These are phyloP conservation scores for Angomonas deanei DNA, from an alignment of 208 protist species.

Conservation along the genomic window DNA sequence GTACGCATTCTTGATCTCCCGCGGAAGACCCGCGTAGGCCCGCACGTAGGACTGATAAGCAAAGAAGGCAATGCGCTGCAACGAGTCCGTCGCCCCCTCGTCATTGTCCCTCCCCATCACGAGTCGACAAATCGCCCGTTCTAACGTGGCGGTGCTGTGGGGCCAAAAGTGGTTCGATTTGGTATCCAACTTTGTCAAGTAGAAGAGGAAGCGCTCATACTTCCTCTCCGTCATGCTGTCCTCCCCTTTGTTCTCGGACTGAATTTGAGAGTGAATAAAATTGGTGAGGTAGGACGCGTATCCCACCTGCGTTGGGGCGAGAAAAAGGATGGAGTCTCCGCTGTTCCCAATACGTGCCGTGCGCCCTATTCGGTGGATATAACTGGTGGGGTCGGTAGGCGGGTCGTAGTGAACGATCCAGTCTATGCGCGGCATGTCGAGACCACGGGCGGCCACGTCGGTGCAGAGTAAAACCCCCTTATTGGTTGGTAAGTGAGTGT, in stretches of 20 bases:
- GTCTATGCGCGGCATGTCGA: constrained; percentile 94
- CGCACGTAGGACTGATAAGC: constrained; percentile 97
- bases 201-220: constrained; percentile 82
- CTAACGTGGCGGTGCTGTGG: constrained; percentile 84
- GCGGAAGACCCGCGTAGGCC: constrained; percentile 92
- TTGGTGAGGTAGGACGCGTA: constrained; percentile 87
- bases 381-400: constrained; percentile 91
- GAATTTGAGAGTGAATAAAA: constrained; percentile 64
- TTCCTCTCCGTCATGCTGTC: constrained; percentile 78
- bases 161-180: constrained; percentile 93
- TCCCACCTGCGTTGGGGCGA: constrained; percentile 84
- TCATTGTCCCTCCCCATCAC: constrained; percentile 47
- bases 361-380: constrained; percentile 94
- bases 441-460: constrained; percentile 91
- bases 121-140: constrained; percentile 89
- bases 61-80: constrained; percentile 93
- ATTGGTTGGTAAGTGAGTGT: constrained; percentile 30
- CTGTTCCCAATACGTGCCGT: constrained; percentile 94
- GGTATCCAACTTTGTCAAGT: constrained; percentile 95
- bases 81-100: constrained; percentile 35
- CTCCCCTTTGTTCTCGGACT: constrained; percentile 16
- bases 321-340: constrained; percentile 91
- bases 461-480: constrained; percentile 94
- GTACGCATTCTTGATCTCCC: constrained; percentile 42
- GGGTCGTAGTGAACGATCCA: constrained; percentile 98